A percentile compares a stretch with the other conserved stretches of the same genome.
These are phyloP conservation scores for Backusella tarrabulga DNA, from an alignment of 192 early-diverging fungal genomes.

Conservation along the genomic window DNA sequence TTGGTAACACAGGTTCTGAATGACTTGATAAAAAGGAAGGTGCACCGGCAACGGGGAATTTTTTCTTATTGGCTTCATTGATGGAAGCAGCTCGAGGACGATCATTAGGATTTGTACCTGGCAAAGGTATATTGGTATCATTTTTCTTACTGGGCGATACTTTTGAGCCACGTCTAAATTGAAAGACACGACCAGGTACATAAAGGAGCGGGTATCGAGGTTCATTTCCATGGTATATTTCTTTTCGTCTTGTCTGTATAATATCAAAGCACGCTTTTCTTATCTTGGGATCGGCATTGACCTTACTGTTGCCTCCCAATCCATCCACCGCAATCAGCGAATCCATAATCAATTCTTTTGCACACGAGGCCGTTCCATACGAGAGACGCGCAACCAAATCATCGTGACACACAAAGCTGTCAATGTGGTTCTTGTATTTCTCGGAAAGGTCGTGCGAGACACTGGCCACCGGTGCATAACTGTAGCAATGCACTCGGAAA, in stretches of 20 bases:
- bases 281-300: slow-evolving; percentile 27
- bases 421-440: slow-evolving; percentile 53
- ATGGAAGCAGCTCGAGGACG: neutral
- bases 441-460: slow-evolving; percentile 52
- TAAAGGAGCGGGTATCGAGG: slow-evolving; percentile 33
- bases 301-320: slow-evolving; percentile 25
- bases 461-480: slow-evolving; percentile 58
- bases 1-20: slow-evolving; percentile 1
- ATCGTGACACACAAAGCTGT: slow-evolving; percentile 60
- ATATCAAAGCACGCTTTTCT: slow-evolving; percentile 34
- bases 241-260: slow-evolving; percentile 27
- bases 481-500: slow-evolving; percentile 47
- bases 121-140: neutral
- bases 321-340: slow-evolving; percentile 42
- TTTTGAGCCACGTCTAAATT: slow-evolving; percentile 26
- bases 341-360: slow-evolving; percentile 59
- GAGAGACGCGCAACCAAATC: slow-evolving; percentile 63
- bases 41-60: neutral
- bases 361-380: slow-evolving; percentile 62
- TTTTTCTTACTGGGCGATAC: neutral
- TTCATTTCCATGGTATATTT: slow-evolving; percentile 31
- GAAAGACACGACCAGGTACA: slow-evolving; percentile 34
- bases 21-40: slow-evolving; percentile 12
- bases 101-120: neutral
- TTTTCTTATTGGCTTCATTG: neutral